These are phyloP conservation scores for Penicillium thymicola DNA, from an alignment of 2,329 filamentous ascomycete genomes.

Conservation along the genomic window DNA sequence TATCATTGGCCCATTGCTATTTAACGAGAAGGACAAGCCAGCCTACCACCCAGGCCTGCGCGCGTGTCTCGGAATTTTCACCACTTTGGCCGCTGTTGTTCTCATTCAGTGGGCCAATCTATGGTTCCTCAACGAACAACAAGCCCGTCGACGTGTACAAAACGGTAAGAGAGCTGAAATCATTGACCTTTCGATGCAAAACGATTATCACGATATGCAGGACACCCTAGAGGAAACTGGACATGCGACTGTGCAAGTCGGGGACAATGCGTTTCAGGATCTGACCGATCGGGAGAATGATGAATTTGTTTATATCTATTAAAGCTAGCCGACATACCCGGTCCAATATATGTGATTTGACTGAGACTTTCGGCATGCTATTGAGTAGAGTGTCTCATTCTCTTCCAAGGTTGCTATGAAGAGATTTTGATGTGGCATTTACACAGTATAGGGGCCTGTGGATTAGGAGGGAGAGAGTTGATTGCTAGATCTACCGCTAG, in stretches of 20 bases:
- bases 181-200: conserved; percentile 60
- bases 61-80: conserved; percentile 46
- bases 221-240: conserved; percentile 11
- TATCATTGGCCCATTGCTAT: conserved; percentile 64
- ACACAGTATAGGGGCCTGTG: no score
- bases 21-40: conserved; percentile 57
- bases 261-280: conserved; percentile 56
- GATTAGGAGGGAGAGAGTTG: no score
- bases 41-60: conserved; percentile 57
- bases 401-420: no score
- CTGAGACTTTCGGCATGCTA: not conserved
- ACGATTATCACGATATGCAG: conserved; percentile 43
- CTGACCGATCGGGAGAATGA: conserved; percentile 65
- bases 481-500: no score
- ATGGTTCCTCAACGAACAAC: conserved; percentile 52
- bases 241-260: conserved; percentile 32
- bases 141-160: conserved; percentile 53
- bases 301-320: conserved; percentile 65
- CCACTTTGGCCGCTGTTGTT: conserved; percentile 53
- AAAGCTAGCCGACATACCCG: not conserved
- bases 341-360: not conserved
- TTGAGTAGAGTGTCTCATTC: not conserved
- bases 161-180: conserved; percentile 61
- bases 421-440: no score
- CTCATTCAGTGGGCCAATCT: conserved; percentile 56